Evolutionary conservation across 768 basidiomycete species (phyloP).

Genomic region (Mycena leptocephala): DNA sequence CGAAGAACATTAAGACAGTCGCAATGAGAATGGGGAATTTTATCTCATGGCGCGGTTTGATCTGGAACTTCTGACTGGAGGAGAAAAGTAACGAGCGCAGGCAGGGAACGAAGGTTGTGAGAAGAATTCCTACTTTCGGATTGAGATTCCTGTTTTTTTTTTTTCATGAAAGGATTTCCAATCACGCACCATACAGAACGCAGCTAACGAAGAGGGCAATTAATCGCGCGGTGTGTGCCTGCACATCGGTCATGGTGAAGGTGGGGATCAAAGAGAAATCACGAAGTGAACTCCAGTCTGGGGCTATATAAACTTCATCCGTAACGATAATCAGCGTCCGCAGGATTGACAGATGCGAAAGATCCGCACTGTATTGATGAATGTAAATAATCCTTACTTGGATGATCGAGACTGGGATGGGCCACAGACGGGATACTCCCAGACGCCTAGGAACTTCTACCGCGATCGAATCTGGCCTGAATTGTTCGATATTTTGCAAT

Average conservation of each 20-base stretch:
- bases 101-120: constrained; percentile 25
- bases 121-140: neutral
- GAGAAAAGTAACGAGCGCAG: constrained; percentile 23
- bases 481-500: too few species aligned
- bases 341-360: too few species aligned
- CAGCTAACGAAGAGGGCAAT: constrained; percentile 23
- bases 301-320: too few species aligned
- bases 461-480: too few species aligned
- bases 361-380: too few species aligned
- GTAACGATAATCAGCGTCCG: too few species aligned
- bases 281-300: too few species aligned
- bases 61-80: constrained; percentile 7
- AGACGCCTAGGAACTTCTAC: too few species aligned
- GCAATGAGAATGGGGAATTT: constrained; percentile 19
- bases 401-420: too few species aligned
- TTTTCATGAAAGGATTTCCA: neutral
- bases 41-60: constrained; percentile 12
- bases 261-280: neutral
- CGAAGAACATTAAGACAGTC: constrained; percentile 13
- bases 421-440: too few species aligned
- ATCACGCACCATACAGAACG: constrained; percentile 13
- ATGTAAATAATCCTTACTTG: too few species aligned
- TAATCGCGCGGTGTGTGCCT: constrained; percentile 21
- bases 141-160: neutral
- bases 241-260: constrained; percentile 20